phyloP scores from a whole-genome alignment of 108 stramenopile species.

The Skeletonema menzelii region DNA sequence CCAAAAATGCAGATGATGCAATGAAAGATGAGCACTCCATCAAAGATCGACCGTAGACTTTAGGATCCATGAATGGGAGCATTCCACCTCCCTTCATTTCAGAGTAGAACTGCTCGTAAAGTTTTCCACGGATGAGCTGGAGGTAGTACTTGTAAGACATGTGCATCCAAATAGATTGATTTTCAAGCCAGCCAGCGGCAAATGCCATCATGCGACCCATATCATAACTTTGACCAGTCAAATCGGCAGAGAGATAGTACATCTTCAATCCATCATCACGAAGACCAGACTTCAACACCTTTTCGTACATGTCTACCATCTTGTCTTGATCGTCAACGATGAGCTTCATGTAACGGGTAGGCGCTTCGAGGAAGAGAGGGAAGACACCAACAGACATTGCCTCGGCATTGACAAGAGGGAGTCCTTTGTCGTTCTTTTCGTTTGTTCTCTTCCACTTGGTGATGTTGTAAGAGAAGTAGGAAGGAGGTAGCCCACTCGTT shows the following conservation, averaged over 20 bases:
- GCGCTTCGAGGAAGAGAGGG: conserved; percentile 95
- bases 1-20: conserved; percentile 91
- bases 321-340: conserved; percentile 73
- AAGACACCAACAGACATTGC: conserved; percentile 85
- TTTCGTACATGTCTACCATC: conserved; percentile 79
- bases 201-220: conserved; percentile 98
- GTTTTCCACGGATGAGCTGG: conserved; percentile 91
- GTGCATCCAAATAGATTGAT: conserved; percentile 96
- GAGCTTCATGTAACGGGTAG: conserved; percentile 94
- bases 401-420: conserved; percentile 78
- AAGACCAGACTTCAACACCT: conserved; percentile 81
- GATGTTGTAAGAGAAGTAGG: conserved; percentile 86
- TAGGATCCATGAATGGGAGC: conserved; percentile 93
- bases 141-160: conserved; percentile 98
- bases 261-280: conserved; percentile 85
- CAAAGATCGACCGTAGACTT: conserved; percentile 89
- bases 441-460: conserved; percentile 71
- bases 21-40: conserved; percentile 94
- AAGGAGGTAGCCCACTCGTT: conserved; percentile 81
- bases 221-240: conserved; percentile 89
- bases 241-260: conserved; percentile 90
- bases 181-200: conserved; percentile 96
- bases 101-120: conserved; percentile 89
- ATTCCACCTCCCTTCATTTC: conserved; percentile 87
- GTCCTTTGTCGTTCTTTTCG: conserved; percentile 58